Evolutionary conservation across 345 rosid genomes (phyloP).

Genomic region (Anastatica hierochuntica): DNA sequence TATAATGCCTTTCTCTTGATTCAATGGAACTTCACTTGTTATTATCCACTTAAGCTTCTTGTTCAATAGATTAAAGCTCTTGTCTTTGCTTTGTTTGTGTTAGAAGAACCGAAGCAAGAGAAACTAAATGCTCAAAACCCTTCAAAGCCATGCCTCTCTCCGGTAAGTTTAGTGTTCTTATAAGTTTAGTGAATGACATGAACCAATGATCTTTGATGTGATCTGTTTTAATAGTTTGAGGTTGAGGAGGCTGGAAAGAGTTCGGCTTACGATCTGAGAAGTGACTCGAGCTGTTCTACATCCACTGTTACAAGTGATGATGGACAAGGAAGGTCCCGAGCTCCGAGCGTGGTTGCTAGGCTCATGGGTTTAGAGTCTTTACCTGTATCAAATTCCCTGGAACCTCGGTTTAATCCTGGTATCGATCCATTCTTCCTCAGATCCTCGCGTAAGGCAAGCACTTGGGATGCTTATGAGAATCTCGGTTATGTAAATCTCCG

Average conservation of each 20-base stretch:
- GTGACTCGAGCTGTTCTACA: constrained; percentile 77
- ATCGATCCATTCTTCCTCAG: constrained; percentile 49
- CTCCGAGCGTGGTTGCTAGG: constrained; percentile 88
- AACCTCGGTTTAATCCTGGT: constrained; percentile 41
- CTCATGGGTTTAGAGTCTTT: constrained; percentile 92
- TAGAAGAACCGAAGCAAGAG: constrained; percentile 22
- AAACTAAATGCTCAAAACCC: constrained; percentile 20
- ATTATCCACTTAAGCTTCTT: too few species aligned
- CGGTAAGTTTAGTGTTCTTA: not conserved
- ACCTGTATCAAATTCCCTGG: constrained; percentile 45
- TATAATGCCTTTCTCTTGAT: too few species aligned
- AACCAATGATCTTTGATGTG: not conserved
- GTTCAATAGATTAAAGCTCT: not conserved
- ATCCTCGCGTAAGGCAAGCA: constrained; percentile 35
- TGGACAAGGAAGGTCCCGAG: constrained; percentile 57
- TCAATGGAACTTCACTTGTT: too few species aligned
- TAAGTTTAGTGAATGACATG: constrained; percentile 23
- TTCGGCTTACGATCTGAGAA: constrained; percentile 39
- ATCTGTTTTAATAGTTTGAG: constrained; percentile 51
- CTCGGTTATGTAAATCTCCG: constrained; percentile 30
- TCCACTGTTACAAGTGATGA: constrained; percentile 92
- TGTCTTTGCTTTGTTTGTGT: too few species aligned
- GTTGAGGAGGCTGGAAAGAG: constrained; percentile 53
- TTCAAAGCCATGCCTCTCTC: constrained; percentile 2
- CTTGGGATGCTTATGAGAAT: constrained; percentile 37